phyloP scores from a whole-genome alignment of 257 asterid species.

The Salvia miltiorrhiza region DNA sequence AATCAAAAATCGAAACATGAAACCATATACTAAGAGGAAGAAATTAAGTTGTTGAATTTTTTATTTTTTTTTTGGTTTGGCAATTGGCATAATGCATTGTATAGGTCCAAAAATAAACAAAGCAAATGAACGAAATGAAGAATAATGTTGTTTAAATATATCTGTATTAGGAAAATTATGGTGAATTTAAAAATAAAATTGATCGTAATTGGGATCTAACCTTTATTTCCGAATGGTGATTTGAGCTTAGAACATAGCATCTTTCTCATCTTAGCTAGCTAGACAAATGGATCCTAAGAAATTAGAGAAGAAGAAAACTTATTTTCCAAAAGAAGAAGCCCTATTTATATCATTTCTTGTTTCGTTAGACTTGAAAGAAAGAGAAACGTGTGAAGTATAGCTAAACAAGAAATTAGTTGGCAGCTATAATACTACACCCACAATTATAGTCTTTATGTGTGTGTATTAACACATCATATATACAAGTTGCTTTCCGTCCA shows the following conservation, averaged over 20 bases:
- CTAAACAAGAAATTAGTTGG: conserved; percentile 18
- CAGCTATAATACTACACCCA: conserved; percentile 12
- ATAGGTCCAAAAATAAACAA: background rate
- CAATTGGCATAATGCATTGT: too few species aligned
- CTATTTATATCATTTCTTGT: conserved; percentile 12
- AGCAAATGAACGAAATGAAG: background rate
- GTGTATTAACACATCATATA: background rate
- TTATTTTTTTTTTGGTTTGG: too few species aligned
- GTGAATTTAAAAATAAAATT: background rate
- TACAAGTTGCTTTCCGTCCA: conserved; percentile 23
- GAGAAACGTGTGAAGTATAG: background rate
- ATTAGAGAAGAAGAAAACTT: conserved; percentile 4
- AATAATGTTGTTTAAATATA: background rate
- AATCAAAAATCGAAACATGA: too few species aligned
- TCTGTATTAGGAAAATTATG: background rate
- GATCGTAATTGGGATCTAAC: conserved; percentile 15
- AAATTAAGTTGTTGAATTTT: too few species aligned
- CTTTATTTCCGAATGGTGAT: conserved; percentile 25
- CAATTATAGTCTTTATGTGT: background rate
- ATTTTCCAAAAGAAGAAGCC: background rate
- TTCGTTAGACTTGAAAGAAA: background rate
- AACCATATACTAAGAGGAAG: too few species aligned
- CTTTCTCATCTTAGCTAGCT: conserved; percentile 13
- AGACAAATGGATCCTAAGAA: background rate
- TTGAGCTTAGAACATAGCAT: conserved; percentile 29